Base-by-base conservation (phyloP, 352 stramenopile genomes). In the Phytophthora colocasiae region DNA sequence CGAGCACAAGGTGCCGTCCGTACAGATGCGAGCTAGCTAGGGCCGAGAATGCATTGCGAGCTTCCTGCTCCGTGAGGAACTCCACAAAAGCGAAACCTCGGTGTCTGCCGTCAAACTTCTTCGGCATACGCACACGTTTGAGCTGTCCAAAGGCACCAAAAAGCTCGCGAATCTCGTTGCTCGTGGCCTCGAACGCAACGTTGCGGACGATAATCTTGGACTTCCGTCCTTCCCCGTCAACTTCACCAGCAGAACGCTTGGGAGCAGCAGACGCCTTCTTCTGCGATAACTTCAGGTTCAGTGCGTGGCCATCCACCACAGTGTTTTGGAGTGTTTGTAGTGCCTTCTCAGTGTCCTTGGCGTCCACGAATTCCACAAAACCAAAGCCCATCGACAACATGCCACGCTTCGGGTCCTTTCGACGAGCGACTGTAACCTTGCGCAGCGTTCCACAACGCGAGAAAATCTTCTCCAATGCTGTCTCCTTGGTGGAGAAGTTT, bases 191-290 rank as follows among this genome's bases (percentile, higher is more conserved):
- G 59, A 99, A 99, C 26, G 98, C 97, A 55, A 99, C 91, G 71
- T 99, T 99, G 48, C 97, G 93, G 39, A 99, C 93, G 43, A 99
- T 98, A 40, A 99, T 91, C 85, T 99, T 99, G 19, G 94, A 99
- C 53, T 87, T 77, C 4, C 56, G 56, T 17, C 60, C 53, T 52
- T 80, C 63, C n/a, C 71, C 75, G 1, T 74, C 73, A 14, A 56
- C 69, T 1, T 71, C 72, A 1, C 50, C 59, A 49, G 69, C 72
- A 56, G 78, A 83, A 51, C 72, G 73, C 47, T 87, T 91, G 9
- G 48, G 66, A 31, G 73, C 63, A 24, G 58, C 58, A 38, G 68
- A 73, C 11, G 93, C 48, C 63, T 89, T 91, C 66, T 98, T 98
- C 56, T 95, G 93, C 2, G 96, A 99, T 40, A 98, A 80, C 58